Evolutionary conservation across 2,329 filamentous ascomycete species (phyloP), one percentile per base, ranked within the genome.

Genomic region (Pseudogymnoascus sp.): DNA sequence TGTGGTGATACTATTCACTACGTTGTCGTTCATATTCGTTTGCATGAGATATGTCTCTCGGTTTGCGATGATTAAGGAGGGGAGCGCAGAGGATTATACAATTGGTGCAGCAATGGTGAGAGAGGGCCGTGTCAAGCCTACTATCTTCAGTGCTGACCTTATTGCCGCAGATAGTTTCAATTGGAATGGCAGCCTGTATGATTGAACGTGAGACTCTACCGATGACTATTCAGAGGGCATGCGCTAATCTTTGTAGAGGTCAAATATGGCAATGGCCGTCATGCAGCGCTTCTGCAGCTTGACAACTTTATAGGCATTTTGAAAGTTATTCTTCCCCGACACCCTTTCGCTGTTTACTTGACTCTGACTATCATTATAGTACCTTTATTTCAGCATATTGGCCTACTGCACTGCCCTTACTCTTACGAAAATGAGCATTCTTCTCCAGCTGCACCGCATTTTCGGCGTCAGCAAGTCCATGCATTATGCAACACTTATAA

Each of bases 381-480:
- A 42, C 10, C 39, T 42, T 3, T 42, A 42, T 17, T 42, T 42
- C 17, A 42, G 27, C 51, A 58, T 58, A 31, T 36, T 36, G 27
- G 33, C 51, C 12, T 58, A 31, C 12, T 31, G 51, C 33, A 58
- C 9, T 6, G 33, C 51, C 33, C 27, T 31, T 8, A 58, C 25
- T 5, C 25, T 35, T 10, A 4, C n/a, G 4, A 5, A 5, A 31
- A 58, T 31, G 29, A 76, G 73, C 67, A 1, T 78, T 80, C 65
- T 70, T 80, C 35, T 63, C 74, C 10, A 63, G 71, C n/a, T 74
- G 79, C 59, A 74, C 72, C 1, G 59, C 79, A 3, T 71, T 72
- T 13, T 79, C 17, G 39, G 39, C 6, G 39, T 42, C 5, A 42
- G 13, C 17, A 42, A 42, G 17, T 4, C 4, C 17, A 42, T 42